Evolutionary conservation across 2,329 filamentous ascomycete genomes (phyloP), one percentile per base, ranked within the genome.

Genomic region (Calonectria pseudoreteaudii): DNA sequence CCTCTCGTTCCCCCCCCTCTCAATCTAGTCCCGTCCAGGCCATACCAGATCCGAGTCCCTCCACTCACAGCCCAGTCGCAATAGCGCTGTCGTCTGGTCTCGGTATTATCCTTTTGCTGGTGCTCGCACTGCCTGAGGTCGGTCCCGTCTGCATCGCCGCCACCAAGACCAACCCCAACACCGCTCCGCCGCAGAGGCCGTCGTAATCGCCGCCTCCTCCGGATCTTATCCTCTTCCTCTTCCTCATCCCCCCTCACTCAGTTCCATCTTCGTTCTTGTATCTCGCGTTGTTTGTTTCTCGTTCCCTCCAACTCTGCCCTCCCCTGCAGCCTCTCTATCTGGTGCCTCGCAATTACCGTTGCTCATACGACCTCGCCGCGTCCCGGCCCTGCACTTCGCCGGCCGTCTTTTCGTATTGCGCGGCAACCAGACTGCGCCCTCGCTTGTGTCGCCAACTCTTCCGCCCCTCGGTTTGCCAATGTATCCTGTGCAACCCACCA

Each of bases 201-300:
- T 80, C 79, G 79, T 80, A 80, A 80, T 79, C 79, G 74, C 78
- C 78, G 77, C 78, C 76, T 80, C 77, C 73, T 76, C 71, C 70
- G 74, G 68, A 71, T 67, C 41, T 47, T 70, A 66, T 66, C 52
- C 65, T 47, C 41, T 53, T 60, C 72, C 72, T 77, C 74, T 74
- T 68, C 70, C 75, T 56, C 26, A 20, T 56, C 30, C n/a, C 58
- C 66, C 34, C 36, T 50, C 36, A n/a, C 23, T 20, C n/a, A 20
- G 53, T 56, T 47, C 36, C 65, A 28, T 50, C 41, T 26, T 70
- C 31, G 20, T 28, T 34, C 18, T 41, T 67, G 66, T 62, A 47
- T 53, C 36, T 56, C 62, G 41, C 34, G 30, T 38, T 65, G 44
- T n/a, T 47, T 73, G 36, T 47, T 47, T 26, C 28, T 68, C 34